A percentile compares a stretch with the other conserved stretches of the same genome.
phyloP scores from a whole-genome alignment of 345 rosid genomes.

The Rhizophora apiculata region DNA sequence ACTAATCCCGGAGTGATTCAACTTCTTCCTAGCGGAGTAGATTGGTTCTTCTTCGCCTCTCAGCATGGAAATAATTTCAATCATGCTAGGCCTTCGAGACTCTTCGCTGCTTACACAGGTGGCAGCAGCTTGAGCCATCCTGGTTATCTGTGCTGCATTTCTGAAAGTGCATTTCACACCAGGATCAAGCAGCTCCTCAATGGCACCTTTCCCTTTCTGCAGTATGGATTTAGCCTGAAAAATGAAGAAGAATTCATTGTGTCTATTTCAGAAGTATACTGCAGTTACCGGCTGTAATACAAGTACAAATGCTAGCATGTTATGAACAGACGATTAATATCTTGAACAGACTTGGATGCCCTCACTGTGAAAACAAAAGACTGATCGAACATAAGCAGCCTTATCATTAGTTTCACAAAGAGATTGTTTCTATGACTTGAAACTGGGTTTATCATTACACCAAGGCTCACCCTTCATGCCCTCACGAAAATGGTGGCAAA shows the following conservation, averaged over 20 bases:
- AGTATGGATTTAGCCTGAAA: conserved; percentile 75
- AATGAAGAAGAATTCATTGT: conserved; percentile 35
- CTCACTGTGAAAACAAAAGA: too few relatives aligned
- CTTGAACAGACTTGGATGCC: too few relatives aligned
- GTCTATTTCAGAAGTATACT: not conserved
- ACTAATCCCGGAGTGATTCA: conserved; percentile 52
- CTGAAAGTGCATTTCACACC: conserved; percentile 34
- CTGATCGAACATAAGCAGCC: too few relatives aligned
- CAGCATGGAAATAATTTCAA: conserved; percentile 50
- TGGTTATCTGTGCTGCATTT: conserved; percentile 42
- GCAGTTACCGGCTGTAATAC: not conserved
- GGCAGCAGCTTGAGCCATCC: conserved; percentile 73
- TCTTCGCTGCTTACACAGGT: conserved; percentile 70
- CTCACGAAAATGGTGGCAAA: too few relatives aligned
- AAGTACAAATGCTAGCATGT: not conserved
- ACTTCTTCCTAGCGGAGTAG: conserved; percentile 36
- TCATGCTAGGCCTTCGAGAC: conserved; percentile 61
- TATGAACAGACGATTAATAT: not conserved
- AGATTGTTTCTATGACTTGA: too few relatives aligned
- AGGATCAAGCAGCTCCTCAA: conserved; percentile 72
- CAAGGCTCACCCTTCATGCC: too few relatives aligned
- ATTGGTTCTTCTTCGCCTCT: conserved; percentile 54
- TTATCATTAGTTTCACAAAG: too few relatives aligned
- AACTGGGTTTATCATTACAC: too few relatives aligned
- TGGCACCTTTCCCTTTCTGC: conserved; percentile 56